These are phyloP conservation scores for Saccharomyces pastorianus DNA, from an alignment of 1,139 yeast genomes.

Conservation along the genomic window DNA sequence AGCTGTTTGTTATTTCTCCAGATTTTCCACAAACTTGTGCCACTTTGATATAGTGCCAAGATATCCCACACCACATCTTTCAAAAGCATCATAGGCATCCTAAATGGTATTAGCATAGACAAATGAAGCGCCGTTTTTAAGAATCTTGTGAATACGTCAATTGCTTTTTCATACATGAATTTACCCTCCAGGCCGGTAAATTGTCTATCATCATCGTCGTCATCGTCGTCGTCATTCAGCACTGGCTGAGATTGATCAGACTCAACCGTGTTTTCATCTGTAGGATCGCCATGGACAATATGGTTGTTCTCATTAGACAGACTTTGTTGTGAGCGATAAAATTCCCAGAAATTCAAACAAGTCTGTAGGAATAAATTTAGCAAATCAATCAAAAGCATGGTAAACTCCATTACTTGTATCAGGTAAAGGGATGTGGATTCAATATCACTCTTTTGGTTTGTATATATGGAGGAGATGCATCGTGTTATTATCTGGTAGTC, in stretches of 20 bases:
- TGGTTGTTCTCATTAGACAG: not conserved
- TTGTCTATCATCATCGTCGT: conserved; percentile 17
- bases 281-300: not conserved
- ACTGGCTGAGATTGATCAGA: conserved; percentile 2
- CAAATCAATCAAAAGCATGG: conserved; percentile 53
- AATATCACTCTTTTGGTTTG: conserved; percentile 3
- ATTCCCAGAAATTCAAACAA: conserved; percentile 50
- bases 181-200: conserved; percentile 61
- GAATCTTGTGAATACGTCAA: conserved; percentile 45
- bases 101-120: conserved; percentile 44
- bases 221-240: conserved; percentile 7
- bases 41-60: conserved; percentile 42
- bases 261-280: conserved; percentile 9
- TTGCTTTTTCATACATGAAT: conserved; percentile 47
- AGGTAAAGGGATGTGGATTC: conserved; percentile 15
- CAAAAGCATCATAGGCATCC: conserved; percentile 57
- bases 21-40: conserved; percentile 46
- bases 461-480: conserved; percentile 34
- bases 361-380: conserved; percentile 31
- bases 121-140: conserved; percentile 43
- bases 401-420: conserved; percentile 69
- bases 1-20: conserved; percentile 57
- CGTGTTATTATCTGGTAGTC: conserved; percentile 49
- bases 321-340: conserved; percentile 24
- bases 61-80: conserved; percentile 58